These are phyloP conservation scores for Talaromyces sp. DNA, from an alignment of 2,329 filamentous ascomycete species.

Conservation along the genomic window DNA sequence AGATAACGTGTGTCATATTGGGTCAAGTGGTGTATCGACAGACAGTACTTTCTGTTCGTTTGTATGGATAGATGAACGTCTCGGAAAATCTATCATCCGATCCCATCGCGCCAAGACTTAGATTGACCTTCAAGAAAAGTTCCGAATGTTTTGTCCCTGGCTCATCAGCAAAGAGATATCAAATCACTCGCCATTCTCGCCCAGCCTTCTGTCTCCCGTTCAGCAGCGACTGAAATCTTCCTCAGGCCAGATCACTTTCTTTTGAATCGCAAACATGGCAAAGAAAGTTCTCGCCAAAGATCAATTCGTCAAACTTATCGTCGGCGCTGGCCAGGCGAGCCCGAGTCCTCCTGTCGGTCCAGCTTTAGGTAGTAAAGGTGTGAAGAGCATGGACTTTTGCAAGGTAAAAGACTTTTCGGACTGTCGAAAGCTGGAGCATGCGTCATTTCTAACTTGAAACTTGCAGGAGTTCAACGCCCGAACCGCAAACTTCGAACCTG, in stretches of 20 bases:
- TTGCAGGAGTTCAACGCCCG: constrained; percentile 91
- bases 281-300: constrained; percentile 54
- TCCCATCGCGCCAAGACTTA: not conserved
- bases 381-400: constrained; percentile 99
- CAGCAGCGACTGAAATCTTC: not conserved
- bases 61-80: not conserved
- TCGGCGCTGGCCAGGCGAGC: constrained; percentile 90
- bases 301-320: constrained; percentile 93
- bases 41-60: not conserved
- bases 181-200: not conserved
- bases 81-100: constrained; percentile 2
- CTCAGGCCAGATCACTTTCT: not conserved
- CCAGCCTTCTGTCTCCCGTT: not conserved
- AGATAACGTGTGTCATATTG: no score
- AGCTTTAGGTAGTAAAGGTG: constrained; percentile 91
- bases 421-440: no score
- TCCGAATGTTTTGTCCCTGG: not conserved
- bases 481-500: constrained; percentile 76
- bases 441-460: not conserved
- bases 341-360: constrained; percentile 95
- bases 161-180: not conserved
- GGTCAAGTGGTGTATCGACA: not conserved
- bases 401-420: constrained; percentile 59
- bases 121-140: constrained; percentile 8
- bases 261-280: constrained; percentile 42